Conservation (phyloP, 768 basidiomycete genomes). For the Mrakia frigida region DNA sequence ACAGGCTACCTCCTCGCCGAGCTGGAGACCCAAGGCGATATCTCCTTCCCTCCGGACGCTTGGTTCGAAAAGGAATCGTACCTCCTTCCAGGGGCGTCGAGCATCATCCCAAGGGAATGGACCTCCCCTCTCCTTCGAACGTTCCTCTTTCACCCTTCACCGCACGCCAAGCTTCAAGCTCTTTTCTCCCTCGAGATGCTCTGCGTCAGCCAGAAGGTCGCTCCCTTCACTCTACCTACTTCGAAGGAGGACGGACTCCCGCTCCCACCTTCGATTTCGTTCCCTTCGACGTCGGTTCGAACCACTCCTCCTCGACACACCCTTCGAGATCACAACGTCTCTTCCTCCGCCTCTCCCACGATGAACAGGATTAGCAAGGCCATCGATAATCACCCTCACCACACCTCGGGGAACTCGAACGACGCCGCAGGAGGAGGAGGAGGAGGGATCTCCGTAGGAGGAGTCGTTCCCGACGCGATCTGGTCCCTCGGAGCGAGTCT, state of each 20-base stretch:
- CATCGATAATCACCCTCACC: constrained; percentile 2
- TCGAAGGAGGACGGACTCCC: neutral
- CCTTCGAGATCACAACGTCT: neutral
- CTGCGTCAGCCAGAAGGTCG: neutral
- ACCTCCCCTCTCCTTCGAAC: constrained; percentile 2
- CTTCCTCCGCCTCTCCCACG: neutral
- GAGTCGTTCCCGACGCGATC: neutral
- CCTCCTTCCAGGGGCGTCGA: neutral
- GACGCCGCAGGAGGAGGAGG: neutral
- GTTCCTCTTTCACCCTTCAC: neutral
- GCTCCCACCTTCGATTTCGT: neutral
- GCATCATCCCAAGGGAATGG: neutral
- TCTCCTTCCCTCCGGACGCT: neutral
- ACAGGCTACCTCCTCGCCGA: constrained; percentile 8
- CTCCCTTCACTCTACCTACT: neutral
- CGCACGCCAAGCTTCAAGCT: neutral
- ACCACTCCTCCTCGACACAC: constrained; percentile 7
- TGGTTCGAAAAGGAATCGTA: neutral
- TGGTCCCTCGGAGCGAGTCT: constrained; percentile 4
- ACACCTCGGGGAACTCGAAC: no score
- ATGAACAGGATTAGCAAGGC: neutral
- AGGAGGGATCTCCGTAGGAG: neutral
- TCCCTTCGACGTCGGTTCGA: neutral
- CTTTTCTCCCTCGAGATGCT: constrained; percentile 3
- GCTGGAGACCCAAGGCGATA: neutral